Base-by-base conservation (phyloP, 2,329 filamentous ascomycete genomes). In the Fusarium coicis region DNA sequence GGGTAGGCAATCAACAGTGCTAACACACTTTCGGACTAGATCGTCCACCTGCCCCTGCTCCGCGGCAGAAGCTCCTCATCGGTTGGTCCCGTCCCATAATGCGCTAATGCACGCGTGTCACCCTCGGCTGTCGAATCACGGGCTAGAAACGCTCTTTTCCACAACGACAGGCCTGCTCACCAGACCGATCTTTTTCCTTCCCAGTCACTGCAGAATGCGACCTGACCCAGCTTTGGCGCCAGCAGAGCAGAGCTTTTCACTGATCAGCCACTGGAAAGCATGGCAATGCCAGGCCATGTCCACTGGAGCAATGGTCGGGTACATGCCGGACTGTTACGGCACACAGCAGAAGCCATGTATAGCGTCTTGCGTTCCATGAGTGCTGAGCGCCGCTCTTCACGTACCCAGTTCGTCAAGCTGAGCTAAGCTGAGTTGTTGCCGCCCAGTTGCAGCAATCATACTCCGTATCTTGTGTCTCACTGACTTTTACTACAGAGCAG, bases 71-170 rank as follows among this genome's bases (percentile, higher is more conserved):
- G 80, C 83, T 83, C 81, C 76, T 78, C 69, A 80, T 81, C 82
- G 83, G 82, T 83, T 83, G 83, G 83, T 83, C 83, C 85, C 83
- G 81, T 82, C 83, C 84, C 82, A 79, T 80, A 78, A 80, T 78
- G 78, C 79, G 80, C 79, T 79, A 79, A 81, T 86, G 84, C 84
- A 85, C 81, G 80, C 81, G 81, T 81, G 81, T 86, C 85, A 87
- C 85, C 70, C 68, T 65, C 63, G 61, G 55, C 54, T 23, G 70
- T 76, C 84, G 80, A 86, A 86, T 83, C 76, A 82, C 59, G 44
- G 66, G 37, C 68, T 63, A 66, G 66, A 73, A 66, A 63, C 37
- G 55, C 67, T 52, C 39, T 76, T 75, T 75, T 69, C 61, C 68
- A 37, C 72, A 68, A 72, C 70, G 63, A 76, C 70, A 72, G 49